phyloP scores from a whole-genome alignment of 768 basidiomycete genomes.

The Steccherinum ochraceum region DNA sequence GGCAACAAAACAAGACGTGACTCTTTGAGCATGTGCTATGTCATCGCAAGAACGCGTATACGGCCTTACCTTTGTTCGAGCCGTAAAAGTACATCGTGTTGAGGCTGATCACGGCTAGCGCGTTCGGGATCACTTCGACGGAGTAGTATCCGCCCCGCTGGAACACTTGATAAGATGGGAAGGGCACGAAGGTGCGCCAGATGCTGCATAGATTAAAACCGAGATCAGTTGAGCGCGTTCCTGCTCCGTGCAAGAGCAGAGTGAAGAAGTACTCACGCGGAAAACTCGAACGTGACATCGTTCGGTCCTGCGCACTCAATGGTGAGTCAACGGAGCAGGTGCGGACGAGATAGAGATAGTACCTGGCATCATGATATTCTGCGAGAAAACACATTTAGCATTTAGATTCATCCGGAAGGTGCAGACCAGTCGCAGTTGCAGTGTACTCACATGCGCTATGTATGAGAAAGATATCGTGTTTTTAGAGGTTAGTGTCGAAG shows the following conservation, averaged over 20 bases:
- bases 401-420: conserved; percentile 4
- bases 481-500: background rate
- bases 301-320: conserved; percentile 47
- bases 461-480: conserved; percentile 5
- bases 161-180: conserved; percentile 73
- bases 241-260: background rate
- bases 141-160: conserved; percentile 84
- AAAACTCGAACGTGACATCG: conserved; percentile 59
- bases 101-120: conserved; percentile 73
- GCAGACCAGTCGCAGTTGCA: conserved; percentile 6
- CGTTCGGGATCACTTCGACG: conserved; percentile 69
- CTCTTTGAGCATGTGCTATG: conserved; percentile 1
- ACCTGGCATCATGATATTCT: conserved; percentile 70
- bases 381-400: conserved; percentile 2
- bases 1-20: conserved; percentile 11
- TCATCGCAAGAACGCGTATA: background rate
- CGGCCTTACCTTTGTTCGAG: conserved; percentile 67
- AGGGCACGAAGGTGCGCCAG: conserved; percentile 78
- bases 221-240: background rate
- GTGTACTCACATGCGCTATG: conserved; percentile 50
- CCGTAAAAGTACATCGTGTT: conserved; percentile 93
- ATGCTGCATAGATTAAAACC: conserved; percentile 38
- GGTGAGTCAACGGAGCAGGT: background rate
- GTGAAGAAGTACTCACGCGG: no score
- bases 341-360: conserved; percentile 10